Percentiles rank a stretch among this genome's conserved stretches.
phyloP scores from a whole-genome alignment of 257 asterid genomes.

The Ajuga chamaepitys region DNA sequence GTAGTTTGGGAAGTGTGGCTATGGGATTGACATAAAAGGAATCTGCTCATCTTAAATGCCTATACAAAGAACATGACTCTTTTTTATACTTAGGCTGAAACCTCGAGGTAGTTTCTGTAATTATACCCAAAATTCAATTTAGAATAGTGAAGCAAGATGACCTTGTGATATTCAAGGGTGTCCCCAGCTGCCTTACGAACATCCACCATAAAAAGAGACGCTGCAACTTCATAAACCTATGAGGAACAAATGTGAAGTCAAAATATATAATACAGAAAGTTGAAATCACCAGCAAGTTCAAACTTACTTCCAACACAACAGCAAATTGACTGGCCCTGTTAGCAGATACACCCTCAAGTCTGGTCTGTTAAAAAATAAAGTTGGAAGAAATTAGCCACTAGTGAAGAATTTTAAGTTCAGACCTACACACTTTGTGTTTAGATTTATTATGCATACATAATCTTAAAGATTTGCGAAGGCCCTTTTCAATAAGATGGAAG shows the following conservation, averaged over 20 bases:
- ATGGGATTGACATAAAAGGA: too few relatives aligned
- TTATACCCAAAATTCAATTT: neutral
- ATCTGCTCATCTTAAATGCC: too few relatives aligned
- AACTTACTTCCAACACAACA: constrained; percentile 81
- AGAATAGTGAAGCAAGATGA: constrained; percentile 20
- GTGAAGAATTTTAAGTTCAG: neutral
- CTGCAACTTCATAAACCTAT: constrained; percentile 83
- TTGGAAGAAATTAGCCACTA: constrained; percentile 9
- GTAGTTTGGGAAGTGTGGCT: too few relatives aligned
- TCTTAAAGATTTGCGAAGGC: too few relatives aligned
- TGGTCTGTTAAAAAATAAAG: constrained; percentile 50
- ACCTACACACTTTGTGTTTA: neutral
- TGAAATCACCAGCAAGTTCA: neutral
- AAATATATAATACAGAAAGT: neutral
- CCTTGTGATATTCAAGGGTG: constrained; percentile 90
- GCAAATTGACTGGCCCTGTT: constrained; percentile 68
- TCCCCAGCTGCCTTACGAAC: constrained; percentile 93
- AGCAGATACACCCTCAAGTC: constrained; percentile 77
- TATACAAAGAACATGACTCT: too few relatives aligned
- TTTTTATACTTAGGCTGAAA: too few relatives aligned
- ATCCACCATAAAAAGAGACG: constrained; percentile 93
- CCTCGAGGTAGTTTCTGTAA: neutral
- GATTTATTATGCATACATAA: neutral
- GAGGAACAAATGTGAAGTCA: neutral
- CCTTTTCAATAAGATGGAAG: neutral